Evolutionary conservation across 2,329 filamentous ascomycete genomes (phyloP).

Genomic region (Pezizomycotina sp.): DNA sequence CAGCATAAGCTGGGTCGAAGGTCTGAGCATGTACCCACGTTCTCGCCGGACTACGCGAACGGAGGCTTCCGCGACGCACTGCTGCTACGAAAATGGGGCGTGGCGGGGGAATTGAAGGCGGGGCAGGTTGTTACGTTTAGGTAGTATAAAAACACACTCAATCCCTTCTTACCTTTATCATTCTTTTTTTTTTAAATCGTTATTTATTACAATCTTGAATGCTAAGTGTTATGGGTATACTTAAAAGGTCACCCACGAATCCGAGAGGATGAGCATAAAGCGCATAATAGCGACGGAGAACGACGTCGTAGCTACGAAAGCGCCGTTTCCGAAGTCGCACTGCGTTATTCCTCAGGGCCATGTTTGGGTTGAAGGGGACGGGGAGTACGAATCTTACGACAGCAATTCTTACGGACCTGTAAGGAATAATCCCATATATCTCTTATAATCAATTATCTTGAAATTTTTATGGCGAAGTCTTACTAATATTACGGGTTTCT

Average conservation of each 20-base stretch:
- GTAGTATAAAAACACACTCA: slow-evolving; percentile 34
- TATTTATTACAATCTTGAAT: slow-evolving; percentile 11
- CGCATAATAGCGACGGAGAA: slow-evolving; percentile 53
- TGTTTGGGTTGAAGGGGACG: slow-evolving; percentile 91
- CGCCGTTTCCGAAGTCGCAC: slow-evolving; percentile 31
- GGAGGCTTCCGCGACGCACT: slow-evolving; percentile 37
- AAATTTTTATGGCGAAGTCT: too few relatives aligned
- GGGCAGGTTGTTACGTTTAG: slow-evolving; percentile 62
- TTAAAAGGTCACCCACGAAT: slow-evolving; percentile 48
- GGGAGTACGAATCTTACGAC: slow-evolving; percentile 46
- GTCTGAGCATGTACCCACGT: slow-evolving; percentile 61
- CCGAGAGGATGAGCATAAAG: slow-evolving; percentile 58
- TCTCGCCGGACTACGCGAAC: slow-evolving; percentile 33
- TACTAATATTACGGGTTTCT: background rate
- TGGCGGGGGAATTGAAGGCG: slow-evolving; percentile 42
- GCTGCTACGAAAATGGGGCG: slow-evolving; percentile 42
- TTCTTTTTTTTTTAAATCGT: background rate
- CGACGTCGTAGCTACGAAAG: slow-evolving; percentile 27
- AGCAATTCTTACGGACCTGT: slow-evolving; percentile 78
- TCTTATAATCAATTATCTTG: too few relatives aligned
- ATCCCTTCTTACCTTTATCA: background rate
- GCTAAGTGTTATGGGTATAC: slow-evolving; percentile 3
- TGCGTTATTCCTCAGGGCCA: slow-evolving; percentile 63
- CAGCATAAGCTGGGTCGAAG: slow-evolving; percentile 41
- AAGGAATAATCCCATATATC: slow-evolving; percentile 17